Percentiles rank a stretch among this genome's conserved stretches.
Evolutionary conservation across 495 filamentous ascomycete genomes (phyloP).

Genomic region (Alectoria sarmentosa): DNA sequence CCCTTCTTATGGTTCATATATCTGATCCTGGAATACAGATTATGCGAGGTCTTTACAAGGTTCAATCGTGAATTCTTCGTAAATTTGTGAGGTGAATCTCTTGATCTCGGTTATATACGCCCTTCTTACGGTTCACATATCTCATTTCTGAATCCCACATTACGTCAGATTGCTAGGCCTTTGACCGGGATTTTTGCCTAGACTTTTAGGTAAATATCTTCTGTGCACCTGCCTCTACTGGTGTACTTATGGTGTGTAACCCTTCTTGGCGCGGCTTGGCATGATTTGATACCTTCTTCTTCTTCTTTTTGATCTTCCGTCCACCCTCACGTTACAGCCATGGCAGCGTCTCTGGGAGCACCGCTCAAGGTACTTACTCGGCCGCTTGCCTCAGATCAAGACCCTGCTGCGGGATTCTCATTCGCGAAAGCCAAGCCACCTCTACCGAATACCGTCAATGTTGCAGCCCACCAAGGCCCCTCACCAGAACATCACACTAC

Average conservation of each 20-base stretch:
- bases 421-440: slow-evolving; percentile 10
- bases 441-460: neutral
- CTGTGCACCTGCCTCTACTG: no score
- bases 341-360: neutral
- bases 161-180: no score
- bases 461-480: neutral
- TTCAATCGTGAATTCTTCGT: neutral
- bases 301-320: no score
- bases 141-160: no score
- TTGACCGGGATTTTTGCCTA: no score
- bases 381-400: slow-evolving; percentile 13
- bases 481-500: neutral
- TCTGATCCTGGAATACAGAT: neutral
- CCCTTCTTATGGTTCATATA: neutral
- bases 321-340: no score
- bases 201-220: no score
- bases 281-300: no score
- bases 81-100: neutral
- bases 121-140: no score
- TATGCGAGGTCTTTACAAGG: neutral
- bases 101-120: no score
- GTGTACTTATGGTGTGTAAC: no score
- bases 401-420: slow-evolving; percentile 15
- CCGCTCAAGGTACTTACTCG: slow-evolving; percentile 15
- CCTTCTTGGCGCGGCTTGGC: no score